Evolutionary conservation across 1,139 yeast species (phyloP), one percentile per base, ranked within the genome.

Genomic region (Yamadazyma jaroonii): DNA sequence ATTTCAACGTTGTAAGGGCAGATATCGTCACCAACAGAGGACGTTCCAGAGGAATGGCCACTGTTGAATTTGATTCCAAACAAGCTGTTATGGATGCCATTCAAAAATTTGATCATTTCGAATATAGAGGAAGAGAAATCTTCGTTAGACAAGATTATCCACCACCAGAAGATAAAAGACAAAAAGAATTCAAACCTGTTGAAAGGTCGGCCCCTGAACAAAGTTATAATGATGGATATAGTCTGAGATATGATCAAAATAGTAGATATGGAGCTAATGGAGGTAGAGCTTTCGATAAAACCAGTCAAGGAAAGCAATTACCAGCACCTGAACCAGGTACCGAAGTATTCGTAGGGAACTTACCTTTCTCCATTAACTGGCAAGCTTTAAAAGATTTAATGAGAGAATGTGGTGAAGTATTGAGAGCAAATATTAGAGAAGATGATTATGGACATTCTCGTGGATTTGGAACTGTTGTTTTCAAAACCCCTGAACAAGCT

Each of bases 81-180:
- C 82, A 77, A 15, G 87, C 81, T 42, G 97, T 90, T 3, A 75
- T 73, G 39, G 72, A 67, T 27, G 97, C 97, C 17, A 88, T 92
- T 48, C 67, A 70, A 38, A 73, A 78, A 49, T 82, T 75, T 53
- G 85, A 87, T 61, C 84, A 85, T 54, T 71, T 77, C 25, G 74
- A 70, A 35, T 77, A 84, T 48, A 67, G 72, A 56, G 96, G 92
- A 11, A 81, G 98, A 57, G 83, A 81, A 51, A 84, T 92, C 32
- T 90, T 85, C 64, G 95, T 92, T 7, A 82, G 97, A 62, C 95
- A 84, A 60, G 95, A 86, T 54, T 77, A 81, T 48, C 92, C 94
- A 21, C 92, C 94, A 25, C 92, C 92, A 42, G 55, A 49, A 29
- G 71, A 67, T 20, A 65, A 62, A 52, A 27, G 14, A 13, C 10